phyloP scores from a whole-genome alignment of 2,329 filamentous ascomycete genomes.

The Cladosporium sphaerospermum region DNA sequence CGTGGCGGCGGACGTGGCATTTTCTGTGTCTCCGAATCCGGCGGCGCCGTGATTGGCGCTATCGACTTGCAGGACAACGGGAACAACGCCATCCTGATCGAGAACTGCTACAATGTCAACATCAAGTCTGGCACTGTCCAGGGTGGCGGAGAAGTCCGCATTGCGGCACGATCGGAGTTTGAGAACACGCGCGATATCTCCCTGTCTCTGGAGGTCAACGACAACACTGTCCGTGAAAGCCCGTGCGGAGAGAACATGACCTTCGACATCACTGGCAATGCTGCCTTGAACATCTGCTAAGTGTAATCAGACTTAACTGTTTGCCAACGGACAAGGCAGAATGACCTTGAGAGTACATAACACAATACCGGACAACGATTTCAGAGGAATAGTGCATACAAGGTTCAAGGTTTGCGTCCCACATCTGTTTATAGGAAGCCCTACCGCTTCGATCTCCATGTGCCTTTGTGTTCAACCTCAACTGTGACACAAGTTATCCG shows the following conservation, averaged over 20 bases:
- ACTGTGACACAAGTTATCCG: too few species aligned
- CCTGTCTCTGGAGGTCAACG: constrained; percentile 46
- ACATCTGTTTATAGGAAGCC: too few species aligned
- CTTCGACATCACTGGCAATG: constrained; percentile 46
- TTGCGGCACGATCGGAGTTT: constrained; percentile 50
- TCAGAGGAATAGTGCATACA: too few species aligned
- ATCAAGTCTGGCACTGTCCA: constrained; percentile 48
- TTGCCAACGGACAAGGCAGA: too few species aligned
- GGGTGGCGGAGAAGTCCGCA: constrained; percentile 51
- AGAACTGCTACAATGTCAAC: constrained; percentile 54
- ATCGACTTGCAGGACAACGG: constrained; percentile 49
- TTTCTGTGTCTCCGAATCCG: constrained; percentile 53
- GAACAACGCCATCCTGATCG: constrained; percentile 52
- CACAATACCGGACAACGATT: too few species aligned
- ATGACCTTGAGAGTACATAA: too few species aligned
- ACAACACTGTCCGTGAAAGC: constrained; percentile 46
- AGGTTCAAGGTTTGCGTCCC: too few species aligned
- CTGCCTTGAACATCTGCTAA: constrained; percentile 38
- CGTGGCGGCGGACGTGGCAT: constrained; percentile 52
- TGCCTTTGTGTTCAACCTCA: too few species aligned
- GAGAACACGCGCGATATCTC: constrained; percentile 48
- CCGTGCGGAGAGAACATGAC: constrained; percentile 50
- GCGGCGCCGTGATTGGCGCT: constrained; percentile 45
- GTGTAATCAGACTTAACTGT: neutral
- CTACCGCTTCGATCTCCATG: too few species aligned